Evolutionary conservation across 306 rosid species (phyloP), one percentile per base, ranked within the genome.

Genomic region (Glycine tomentella): DNA sequence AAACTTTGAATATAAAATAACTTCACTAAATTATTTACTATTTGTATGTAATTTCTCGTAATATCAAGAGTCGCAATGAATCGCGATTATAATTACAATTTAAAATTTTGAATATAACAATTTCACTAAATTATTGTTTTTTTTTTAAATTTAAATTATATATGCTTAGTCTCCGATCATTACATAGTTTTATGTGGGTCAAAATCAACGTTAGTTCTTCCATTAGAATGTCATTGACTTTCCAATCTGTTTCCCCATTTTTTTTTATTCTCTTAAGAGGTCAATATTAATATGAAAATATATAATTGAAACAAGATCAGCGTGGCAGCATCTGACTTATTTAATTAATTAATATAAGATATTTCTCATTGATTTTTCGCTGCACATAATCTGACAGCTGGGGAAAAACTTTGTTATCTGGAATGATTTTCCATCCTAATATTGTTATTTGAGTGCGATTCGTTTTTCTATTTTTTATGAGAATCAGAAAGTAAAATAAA

Each of bases 301-400:
- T 15, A 25, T 31, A 44, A 51, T 44, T 51, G 15, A 61, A 72
- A 64, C 48, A 72, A 2, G 53, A 72, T 80, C 31, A 81, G 31
- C 57, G n/a, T 57, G 40, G 51, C n/a, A 81, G 58, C 69, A 75
- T 75, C 46, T 72, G 84, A 81, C 34, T 53, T 44, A 70, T 40
- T 44, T 44, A 67, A 67, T 56, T 4, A 75, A 67, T 66, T 66
- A 3, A 36, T 36, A 25, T 25, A 25, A 52, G 33, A 80, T 52
- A 51, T 52, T 66, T 52, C 40, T 15, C 65, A 6, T 17, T 48
- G 49, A 69, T 31, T 38, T 76, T 82, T 75, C 16, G 16, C n/a
- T 9, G 68, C 74, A 82, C 50, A 75, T 38, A 44, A 80, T 80
- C 4, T 58, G 52, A 46, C 63, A 15, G 8, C 57, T 3, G 11